Base-by-base conservation (phyloP, 2,329 filamentous ascomycete species). In the Colletotrichum sp. region DNA sequence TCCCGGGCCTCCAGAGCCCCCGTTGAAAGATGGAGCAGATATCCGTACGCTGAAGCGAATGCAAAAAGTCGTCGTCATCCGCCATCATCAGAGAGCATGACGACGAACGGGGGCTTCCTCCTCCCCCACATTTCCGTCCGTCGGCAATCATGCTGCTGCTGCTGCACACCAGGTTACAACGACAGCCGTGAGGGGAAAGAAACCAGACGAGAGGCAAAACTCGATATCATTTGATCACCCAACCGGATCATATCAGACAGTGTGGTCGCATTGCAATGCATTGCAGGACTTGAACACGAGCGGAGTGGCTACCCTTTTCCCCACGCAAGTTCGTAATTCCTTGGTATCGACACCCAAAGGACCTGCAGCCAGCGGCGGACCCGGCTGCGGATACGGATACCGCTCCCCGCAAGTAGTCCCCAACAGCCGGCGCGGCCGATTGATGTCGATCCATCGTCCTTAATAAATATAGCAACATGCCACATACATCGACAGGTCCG, bases 51-150 rank as follows among this genome's bases (percentile, higher is more conserved):
- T 52, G 44, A 52, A 52, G 44, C 44, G 44, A 49, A 21, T 52
- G 44, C 44, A 52, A 52, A 30, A n/a, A 66, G 49, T 71, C 52
- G 68, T 75, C 72, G 72, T 75, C 72, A 72, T 75, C 68, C 68
- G 60, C 36, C 68, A 67, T 72, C 68, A 67, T 59, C 28, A 68
- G n/a, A 30, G 34, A 21, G 68, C 60, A 71, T 44, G 60, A 36
- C 71, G 15, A 59, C 24, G 44, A 65, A 21, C 10, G 44, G n/a
- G n/a, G 44, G 6, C 44, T 52, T 34, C 28, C 59, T 21, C 34
- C 26, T 26, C 26, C 49, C 68, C 72, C 67, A 71, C 67, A 66
- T 44, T 65, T 75, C 66, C 59, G 66, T n/a, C n/a, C 39, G 55
- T 67, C 34, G 28, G 6, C 21, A 44, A 32, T 60, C 44, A 15